Evolutionary conservation across 1,284 basidiomycete genomes (phyloP).

Genomic region (Leccinum solheimii): DNA sequence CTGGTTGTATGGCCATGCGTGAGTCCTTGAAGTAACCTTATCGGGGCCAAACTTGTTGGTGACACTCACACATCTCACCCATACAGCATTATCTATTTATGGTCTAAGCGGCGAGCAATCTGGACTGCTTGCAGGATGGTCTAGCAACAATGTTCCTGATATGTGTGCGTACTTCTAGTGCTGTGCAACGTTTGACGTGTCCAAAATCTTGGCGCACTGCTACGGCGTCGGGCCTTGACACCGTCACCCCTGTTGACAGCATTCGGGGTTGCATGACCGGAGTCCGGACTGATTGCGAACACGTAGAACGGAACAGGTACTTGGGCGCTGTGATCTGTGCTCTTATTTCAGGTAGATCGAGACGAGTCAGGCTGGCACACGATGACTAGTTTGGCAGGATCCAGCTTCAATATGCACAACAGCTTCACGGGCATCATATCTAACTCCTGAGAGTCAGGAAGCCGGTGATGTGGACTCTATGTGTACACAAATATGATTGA

Average conservation of each 20-base stretch:
- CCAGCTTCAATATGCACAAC: neutral
- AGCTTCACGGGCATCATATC: neutral
- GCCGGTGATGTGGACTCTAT: neutral
- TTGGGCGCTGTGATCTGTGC: neutral
- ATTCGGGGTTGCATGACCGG: neutral
- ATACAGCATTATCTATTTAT: neutral
- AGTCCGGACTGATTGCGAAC: neutral
- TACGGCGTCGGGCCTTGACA: neutral
- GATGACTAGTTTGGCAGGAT: no score
- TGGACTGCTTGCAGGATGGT: neutral
- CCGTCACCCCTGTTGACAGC: neutral
- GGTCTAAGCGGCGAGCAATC: neutral
- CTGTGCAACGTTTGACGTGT: neutral
- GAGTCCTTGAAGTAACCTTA: neutral
- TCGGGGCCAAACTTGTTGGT: neutral
- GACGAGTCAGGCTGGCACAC: no score
- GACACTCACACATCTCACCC: neutral
- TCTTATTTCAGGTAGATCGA: neutral
- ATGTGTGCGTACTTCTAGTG: neutral
- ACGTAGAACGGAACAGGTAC: neutral
- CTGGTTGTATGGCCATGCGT: neutral
- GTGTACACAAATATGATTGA: no score
- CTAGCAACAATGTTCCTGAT: neutral
- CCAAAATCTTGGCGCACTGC: neutral
- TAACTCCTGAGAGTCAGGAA: neutral